Conservation (phyloP, 176 grass and related monocot genomes). For the Puccinellia tenuiflora region DNA sequence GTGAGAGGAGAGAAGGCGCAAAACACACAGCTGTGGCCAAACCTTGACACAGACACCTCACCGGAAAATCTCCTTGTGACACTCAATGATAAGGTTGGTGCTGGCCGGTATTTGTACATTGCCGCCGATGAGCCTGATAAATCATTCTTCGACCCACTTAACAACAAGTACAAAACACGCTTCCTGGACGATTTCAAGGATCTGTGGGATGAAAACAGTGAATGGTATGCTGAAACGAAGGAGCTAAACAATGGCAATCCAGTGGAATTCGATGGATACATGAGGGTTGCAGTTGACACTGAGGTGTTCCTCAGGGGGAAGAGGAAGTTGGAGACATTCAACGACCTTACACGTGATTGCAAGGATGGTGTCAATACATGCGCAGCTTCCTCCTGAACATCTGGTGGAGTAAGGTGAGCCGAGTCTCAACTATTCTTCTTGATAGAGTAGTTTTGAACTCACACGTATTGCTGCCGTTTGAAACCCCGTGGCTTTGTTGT, state of each 20-base stretch:
- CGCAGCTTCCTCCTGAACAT: conserved; percentile 32
- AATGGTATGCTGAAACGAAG: conserved; percentile 89
- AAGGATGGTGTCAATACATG: conserved; percentile 89
- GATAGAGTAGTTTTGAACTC: conserved; percentile 13
- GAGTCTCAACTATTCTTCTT: conserved; percentile 8
- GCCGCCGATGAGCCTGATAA: conserved; percentile 68
- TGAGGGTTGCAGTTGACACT: conserved; percentile 90
- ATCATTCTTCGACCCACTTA: conserved; percentile 72
- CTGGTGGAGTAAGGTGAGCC: conserved; percentile 16
- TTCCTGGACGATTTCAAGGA: conserved; percentile 87
- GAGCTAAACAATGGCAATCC: conserved; percentile 65
- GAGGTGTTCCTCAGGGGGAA: conserved; percentile 90
- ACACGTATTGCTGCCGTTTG: neutral
- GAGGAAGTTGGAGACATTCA: conserved; percentile 89
- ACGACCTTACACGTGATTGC: conserved; percentile 75
- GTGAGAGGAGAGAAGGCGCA: conserved; percentile 81
- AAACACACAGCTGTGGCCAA: conserved; percentile 74
- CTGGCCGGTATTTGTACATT: conserved; percentile 73
- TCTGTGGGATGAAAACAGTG: conserved; percentile 73
- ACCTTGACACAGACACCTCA: conserved; percentile 70
- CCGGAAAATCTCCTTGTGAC: conserved; percentile 50
- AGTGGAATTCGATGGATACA: conserved; percentile 90
- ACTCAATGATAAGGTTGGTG: conserved; percentile 71
- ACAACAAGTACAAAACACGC: conserved; percentile 56
- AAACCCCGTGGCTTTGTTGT: conserved; percentile 17